A percentile compares a stretch with the other conserved stretches of the same genome.
phyloP scores from a whole-genome alignment of 1,284 basidiomycete species.

The Cryptococcus jaspeensis region DNA sequence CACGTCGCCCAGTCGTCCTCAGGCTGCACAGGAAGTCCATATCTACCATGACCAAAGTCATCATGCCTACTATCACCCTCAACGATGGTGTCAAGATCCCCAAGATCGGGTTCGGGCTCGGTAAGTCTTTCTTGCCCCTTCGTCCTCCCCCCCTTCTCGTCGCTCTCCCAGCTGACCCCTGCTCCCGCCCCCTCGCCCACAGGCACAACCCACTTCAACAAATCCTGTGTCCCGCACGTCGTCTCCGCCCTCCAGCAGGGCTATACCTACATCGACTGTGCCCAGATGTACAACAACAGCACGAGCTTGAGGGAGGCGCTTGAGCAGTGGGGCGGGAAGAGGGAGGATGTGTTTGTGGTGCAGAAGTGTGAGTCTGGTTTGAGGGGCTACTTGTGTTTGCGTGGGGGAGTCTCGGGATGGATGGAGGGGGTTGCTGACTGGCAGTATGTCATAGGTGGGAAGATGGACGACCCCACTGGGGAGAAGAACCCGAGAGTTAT shows the following conservation, averaged over 20 bases:
- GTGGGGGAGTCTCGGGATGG: background rate
- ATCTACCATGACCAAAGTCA: background rate
- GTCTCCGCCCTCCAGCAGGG: slow-evolving; percentile 36
- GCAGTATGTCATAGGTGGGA: background rate
- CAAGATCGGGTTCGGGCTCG: slow-evolving; percentile 38
- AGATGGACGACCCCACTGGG: slow-evolving; percentile 1
- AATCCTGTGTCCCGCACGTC: slow-evolving; percentile 30
- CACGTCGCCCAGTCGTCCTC: too few relatives aligned
- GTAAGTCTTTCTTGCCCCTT: slow-evolving; percentile 15
- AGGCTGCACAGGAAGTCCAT: too few relatives aligned
- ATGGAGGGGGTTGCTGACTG: too few relatives aligned
- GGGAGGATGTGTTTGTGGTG: slow-evolving; percentile 59
- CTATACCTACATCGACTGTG: slow-evolving; percentile 39
- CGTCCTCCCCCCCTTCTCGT: background rate
- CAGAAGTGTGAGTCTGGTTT: slow-evolving; percentile 51
- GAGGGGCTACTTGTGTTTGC: background rate
- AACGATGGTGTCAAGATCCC: slow-evolving; percentile 40
- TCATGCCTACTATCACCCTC: slow-evolving; percentile 24
- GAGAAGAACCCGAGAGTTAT: slow-evolving; percentile 36
- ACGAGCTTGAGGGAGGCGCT: slow-evolving; percentile 58
- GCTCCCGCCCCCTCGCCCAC: background rate
- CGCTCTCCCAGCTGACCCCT: too few relatives aligned
- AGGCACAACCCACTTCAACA: slow-evolving; percentile 39
- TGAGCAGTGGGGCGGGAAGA: slow-evolving; percentile 54
- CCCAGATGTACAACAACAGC: slow-evolving; percentile 54